Evolutionary conservation across 2,329 filamentous ascomycete species (phyloP).

Genomic region (Alternaria ethzedia): DNA sequence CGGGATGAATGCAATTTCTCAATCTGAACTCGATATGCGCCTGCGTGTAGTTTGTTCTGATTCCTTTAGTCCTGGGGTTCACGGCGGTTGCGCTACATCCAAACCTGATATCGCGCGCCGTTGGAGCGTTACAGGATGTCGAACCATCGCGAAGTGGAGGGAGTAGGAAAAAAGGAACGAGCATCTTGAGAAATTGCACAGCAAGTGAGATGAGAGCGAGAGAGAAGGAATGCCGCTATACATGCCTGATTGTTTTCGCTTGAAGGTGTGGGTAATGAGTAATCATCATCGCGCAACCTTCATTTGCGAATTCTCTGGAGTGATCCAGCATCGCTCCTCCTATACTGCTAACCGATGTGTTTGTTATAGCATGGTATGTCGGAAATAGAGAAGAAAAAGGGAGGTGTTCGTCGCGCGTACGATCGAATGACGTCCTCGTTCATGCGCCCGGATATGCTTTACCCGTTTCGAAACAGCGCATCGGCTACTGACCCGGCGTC

Average conservation of each 20-base stretch:
- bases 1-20: background rate
- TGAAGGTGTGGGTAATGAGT: background rate
- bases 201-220: background rate
- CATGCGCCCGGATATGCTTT: background rate
- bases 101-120: background rate
- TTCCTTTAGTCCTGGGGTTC: background rate
- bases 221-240: background rate
- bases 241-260: background rate
- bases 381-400: background rate
- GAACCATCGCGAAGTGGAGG: background rate
- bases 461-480: background rate
- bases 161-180: background rate
- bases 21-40: background rate
- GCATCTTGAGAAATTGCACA: background rate
- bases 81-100: background rate
- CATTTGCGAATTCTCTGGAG: background rate
- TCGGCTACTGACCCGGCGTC: background rate
- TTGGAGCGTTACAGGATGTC: background rate
- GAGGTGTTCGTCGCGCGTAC: background rate
- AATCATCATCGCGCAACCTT: background rate
- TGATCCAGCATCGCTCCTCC: background rate
- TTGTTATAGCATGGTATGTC: background rate
- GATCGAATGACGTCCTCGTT: slow-evolving; percentile 1
- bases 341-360: background rate
- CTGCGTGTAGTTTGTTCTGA: background rate